Base-by-base conservation (phyloP, 1,284 basidiomycete genomes). In the Trichosporon inkin region DNA sequence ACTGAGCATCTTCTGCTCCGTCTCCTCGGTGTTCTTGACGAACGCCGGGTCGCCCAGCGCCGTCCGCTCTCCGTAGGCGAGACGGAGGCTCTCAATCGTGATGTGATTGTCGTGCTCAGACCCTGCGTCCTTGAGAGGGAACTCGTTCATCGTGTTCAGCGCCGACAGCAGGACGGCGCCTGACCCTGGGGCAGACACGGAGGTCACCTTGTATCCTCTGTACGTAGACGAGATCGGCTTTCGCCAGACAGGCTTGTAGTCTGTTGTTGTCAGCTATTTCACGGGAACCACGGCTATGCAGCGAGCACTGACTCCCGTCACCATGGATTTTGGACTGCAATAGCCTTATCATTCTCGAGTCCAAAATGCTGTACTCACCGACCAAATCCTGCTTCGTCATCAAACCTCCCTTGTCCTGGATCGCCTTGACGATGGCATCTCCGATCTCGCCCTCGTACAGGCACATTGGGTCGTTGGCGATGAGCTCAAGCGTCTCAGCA, bases 41-140 rank as follows among this genome's bases (percentile, higher is more conserved):
- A 65, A 74, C 2, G 58, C 68, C 14, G 74, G 73, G 62, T 76
- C 74, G 24, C 74, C 74, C 14, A 76, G 64, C 19, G 59, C 60
- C 22, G 71, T 71, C 13, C 74, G 60, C 53, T 71, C 71, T n/a
- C 71, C 73, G 44, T 71, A 76, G 11, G 74, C 73, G 6, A 71
- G 64, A 16, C 71, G 57, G 49, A 73, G 55, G 2, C 70, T 68
- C 58, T 76, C 74, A 6, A 65, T 68, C 17, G 70, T 57, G 1
- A 62, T 51, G 62, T 76, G 74, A 19, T 68, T 51, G 58, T 72
- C 71, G 20, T 41, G 34, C 44, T 49, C 44, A 1, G 44, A 49
- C 6, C 44, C 44, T 13, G 44, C 24, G n/a, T 49, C 24, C 17
- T 62, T 47, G 8, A 60, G 52, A 11, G 62, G 53, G 20, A 68